Evolutionary conservation across 139 green algal genomes (phyloP).

Genomic region (Chlorella sp.): DNA sequence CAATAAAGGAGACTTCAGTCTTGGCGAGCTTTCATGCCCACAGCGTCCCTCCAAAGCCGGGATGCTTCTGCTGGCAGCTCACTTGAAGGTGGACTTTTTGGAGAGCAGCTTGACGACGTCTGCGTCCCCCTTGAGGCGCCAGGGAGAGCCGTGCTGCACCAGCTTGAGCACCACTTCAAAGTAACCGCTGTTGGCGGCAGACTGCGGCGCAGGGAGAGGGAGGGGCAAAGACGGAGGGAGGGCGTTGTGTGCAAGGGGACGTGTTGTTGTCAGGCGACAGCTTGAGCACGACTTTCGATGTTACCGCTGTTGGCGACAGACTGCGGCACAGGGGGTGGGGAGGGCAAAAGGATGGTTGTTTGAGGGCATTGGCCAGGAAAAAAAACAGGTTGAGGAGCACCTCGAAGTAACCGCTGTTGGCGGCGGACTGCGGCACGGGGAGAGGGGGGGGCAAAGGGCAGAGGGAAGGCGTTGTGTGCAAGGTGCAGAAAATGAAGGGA

Average conservation of each 20-base stretch:
- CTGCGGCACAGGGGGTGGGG: neutral
- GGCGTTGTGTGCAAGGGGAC: neutral
- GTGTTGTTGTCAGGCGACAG: conserved; percentile 25
- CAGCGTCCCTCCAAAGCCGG: no score
- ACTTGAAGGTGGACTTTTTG: conserved; percentile 63
- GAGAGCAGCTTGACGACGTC: conserved; percentile 65
- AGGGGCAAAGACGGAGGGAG: neutral
- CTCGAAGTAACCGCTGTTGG: no score
- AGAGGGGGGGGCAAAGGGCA: no score
- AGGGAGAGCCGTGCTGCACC: conserved; percentile 53
- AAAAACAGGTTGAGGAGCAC: no score
- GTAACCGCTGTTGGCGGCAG: conserved; percentile 54
- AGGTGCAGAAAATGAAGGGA: no score
- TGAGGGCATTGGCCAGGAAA: no score
- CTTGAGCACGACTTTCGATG: conserved; percentile 58
- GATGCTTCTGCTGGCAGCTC: conserved; percentile 2
- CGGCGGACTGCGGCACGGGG: no score
- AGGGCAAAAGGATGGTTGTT: neutral
- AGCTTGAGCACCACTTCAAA: conserved; percentile 63
- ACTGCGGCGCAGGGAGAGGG: conserved; percentile 11
- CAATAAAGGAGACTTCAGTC: no score
- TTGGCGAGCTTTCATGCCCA: no score
- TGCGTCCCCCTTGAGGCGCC: conserved; percentile 51
- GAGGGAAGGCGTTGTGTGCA: no score
- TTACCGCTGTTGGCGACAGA: conserved; percentile 55